Evolutionary conservation across 2,329 filamentous ascomycete species (phyloP), one percentile per base, ranked within the genome.

Genomic region (Pseudomassariella vexata): DNA sequence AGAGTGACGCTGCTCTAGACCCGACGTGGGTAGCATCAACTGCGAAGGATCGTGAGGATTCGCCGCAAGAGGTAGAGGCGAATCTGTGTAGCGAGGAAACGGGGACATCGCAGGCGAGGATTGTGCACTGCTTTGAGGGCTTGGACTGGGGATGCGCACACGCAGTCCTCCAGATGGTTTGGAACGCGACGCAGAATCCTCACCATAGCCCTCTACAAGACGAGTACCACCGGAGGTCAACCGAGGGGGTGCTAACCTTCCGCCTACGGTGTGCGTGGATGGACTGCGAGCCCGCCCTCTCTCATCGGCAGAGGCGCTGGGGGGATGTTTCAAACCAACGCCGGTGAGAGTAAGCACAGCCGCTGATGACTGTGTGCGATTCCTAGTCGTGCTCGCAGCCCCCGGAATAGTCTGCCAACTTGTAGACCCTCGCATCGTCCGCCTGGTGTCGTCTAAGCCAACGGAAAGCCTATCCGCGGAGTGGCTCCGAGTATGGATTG

Each of bases 61-160:
- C 6, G 69, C 66, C 1, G 65, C 64, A 27, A 70, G 47, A 5
- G 56, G 34, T 17, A 60, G 46, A 1, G 73, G 69, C 2, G 70
- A 73, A 39, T 89, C 84, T 3, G 70, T 68, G 41, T 78, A 85
- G 5, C 66, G 57, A 2, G 85, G 85, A 40, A 92, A 90, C 0
- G 83, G 80, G 4, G 75, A 73, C 5, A 67, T 57, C 4, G 59
- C 50, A 1, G 69, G 65, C 2, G 70, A 68, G 0, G 69, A 69
- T 14, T 52, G 52, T 16, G 60, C 62, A 35, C 65, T 72, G 17
- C 59, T 54, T 26, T 56, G 62, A 28, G 58, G 55, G 10, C 56
- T 54, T 3, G 59, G 59, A 26, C 60, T 65, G 1, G 70, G 66
- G 19, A 74, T 75, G 11, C 64, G 60, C 7, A 76, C 50, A 12